Conservation (phyloP, 2,329 filamentous ascomycete species). For the Aspergillus thermomutatus region DNA sequence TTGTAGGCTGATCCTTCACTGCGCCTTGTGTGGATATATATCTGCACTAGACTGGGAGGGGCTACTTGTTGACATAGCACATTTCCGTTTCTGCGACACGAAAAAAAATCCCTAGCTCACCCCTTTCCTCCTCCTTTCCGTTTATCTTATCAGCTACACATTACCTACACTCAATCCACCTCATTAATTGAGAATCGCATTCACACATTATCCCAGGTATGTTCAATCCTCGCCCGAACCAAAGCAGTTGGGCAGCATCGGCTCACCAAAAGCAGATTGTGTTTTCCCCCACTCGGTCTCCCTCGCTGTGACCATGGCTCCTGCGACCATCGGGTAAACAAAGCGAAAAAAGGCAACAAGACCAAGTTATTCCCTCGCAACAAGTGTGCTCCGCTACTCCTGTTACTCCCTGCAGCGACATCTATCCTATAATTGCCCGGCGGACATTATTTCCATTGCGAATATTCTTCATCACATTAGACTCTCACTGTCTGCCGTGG, state of each 20-base stretch:
- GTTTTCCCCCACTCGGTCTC: not conserved
- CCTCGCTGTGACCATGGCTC: constrained; percentile 5
- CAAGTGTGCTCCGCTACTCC: not conserved
- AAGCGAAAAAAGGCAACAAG: constrained; percentile 11
- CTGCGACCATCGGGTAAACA: constrained; percentile 12
- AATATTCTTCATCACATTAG: not conserved
- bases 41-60: not conserved
- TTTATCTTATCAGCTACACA: not conserved
- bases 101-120: not conserved
- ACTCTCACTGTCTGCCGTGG: not conserved
- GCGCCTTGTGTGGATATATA: not conserved
- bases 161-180: not conserved
- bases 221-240: not conserved
- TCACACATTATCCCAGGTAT: not conserved
- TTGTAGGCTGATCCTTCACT: not conserved
- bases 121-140: not conserved
- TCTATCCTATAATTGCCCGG: not conserved
- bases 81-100: not conserved
- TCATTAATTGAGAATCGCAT: not conserved
- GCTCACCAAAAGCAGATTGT: not conserved
- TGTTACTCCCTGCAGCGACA: not conserved
- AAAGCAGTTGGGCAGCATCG: not conserved
- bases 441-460: not conserved
- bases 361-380: not conserved
- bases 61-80: not conserved